Evolutionary conservation across 371 early-diverging fungal species (phyloP), one percentile per base, ranked within the genome.

Genomic region (Apophysomyces variabilis): DNA sequence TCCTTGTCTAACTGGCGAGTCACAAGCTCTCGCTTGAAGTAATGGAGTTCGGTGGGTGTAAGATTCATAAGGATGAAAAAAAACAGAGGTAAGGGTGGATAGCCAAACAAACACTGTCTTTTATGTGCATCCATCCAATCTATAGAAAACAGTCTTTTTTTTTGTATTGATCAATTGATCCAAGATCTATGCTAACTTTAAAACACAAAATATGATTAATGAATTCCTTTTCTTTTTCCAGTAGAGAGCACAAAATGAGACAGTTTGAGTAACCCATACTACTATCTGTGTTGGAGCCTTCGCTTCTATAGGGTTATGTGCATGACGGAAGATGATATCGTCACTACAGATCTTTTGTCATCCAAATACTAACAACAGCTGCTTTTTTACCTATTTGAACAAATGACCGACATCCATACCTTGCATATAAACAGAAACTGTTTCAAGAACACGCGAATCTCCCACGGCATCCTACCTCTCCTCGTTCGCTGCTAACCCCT

Each of bases 21-120:
- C 35, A 76, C 66, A 36, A 76, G 63, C 60, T 76, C 67, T 32
- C 77, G 66, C 18, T 76, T 76, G 50, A 68, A 68, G 41, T 76
- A 76, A 47, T 76, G 77, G 5, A 71, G 58, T 32, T 74, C 56
- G 1, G 54, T 66, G 3, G 75, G 75, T 16, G 71, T 38, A 12
- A 74, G 59, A 13, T 69, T 60, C 73, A 72, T 72, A 62, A 47
- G 6, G 38, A 41, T 41, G 21, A 54, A 12, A 36, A 36, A 43
- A 18, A 26, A 38, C 38, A 44, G 37, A 41, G 32, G 41, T 12
- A 32, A 18, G 44, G 16, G 13, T 7, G 4, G 36, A 18, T 43
- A 57, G 8, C 16, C 21, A 18, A 21, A 18, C 21, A 21, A 21
- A 21, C 16, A 5, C 4, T n/a, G 54, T 16, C 74, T 21, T 50